phyloP scores from a whole-genome alignment of 2,329 filamentous ascomycete genomes.

The Exserohilum turcica region DNA sequence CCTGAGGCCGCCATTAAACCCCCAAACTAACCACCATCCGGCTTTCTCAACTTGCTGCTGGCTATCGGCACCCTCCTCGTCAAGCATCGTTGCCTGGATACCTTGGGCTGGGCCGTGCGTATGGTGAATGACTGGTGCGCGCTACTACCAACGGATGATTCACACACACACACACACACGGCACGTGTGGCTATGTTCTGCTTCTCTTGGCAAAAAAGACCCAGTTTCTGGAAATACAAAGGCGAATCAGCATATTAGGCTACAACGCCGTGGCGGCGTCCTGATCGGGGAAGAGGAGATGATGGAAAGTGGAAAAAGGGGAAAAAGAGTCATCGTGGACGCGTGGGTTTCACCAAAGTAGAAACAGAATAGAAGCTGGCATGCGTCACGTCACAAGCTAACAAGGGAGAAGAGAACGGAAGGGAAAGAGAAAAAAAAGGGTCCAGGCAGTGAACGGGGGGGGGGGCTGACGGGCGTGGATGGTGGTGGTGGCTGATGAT shows the following conservation, averaged over 20 bases:
- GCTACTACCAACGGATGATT: conserved; percentile 33
- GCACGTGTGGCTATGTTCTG: conserved; percentile 39
- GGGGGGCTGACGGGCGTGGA: too few relatives aligned
- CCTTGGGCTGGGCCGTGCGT: conserved; percentile 7
- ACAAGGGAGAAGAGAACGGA: conserved; percentile 14
- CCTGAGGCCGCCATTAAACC: conserved; percentile 42
- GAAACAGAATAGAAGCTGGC: conserved; percentile 17
- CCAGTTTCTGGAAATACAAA: conserved; percentile 24
- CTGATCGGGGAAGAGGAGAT: conserved; percentile 10
- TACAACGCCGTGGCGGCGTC: conserved; percentile 15
- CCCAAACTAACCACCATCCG: conserved; percentile 18
- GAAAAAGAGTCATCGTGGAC: conserved; percentile 38
- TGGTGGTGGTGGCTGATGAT: too few relatives aligned
- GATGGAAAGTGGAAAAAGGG: too few relatives aligned
- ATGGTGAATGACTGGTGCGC: conserved; percentile 32
- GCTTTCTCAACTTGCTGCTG: too few relatives aligned
- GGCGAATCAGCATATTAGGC: conserved; percentile 29
- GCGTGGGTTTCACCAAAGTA: too few relatives aligned
- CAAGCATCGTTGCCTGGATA: conserved; percentile 37
- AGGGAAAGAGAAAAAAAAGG: too few relatives aligned
- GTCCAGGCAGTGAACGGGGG: neutral
- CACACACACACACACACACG: too few relatives aligned
- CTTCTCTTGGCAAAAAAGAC: too few relatives aligned
- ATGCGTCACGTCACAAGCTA: too few relatives aligned
- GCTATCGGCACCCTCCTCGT: too few relatives aligned